These are phyloP conservation scores for Canavalia gladiata DNA, from an alignment of 306 rosid species.

Conservation along the genomic window DNA sequence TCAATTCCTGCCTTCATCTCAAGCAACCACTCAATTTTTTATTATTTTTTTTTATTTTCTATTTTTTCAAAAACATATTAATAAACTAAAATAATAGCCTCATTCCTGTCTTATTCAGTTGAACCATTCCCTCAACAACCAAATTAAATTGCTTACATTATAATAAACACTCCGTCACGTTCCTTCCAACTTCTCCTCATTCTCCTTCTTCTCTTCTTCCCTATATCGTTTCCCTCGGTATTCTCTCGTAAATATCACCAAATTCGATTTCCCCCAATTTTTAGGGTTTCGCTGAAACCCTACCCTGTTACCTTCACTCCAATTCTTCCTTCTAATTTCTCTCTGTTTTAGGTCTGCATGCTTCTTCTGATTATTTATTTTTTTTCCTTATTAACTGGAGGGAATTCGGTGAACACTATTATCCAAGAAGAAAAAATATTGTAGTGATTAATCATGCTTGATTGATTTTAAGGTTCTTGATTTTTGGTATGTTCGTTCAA, in stretches of 20 bases:
- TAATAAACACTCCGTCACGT: constrained; percentile 44
- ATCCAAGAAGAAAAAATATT: neutral
- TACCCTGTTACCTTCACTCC: neutral
- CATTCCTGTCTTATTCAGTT: constrained; percentile 6
- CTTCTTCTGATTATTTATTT: constrained; percentile 30
- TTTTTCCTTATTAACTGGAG: neutral
- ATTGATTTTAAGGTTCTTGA: neutral
- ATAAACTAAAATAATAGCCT: constrained; percentile 13
- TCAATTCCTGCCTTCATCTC: neutral
- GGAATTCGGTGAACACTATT: neutral
- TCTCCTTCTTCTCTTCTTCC: constrained; percentile 31
- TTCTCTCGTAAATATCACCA: constrained; percentile 15
- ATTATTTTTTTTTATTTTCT: too few relatives aligned
- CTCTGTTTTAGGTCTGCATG: constrained; percentile 59
- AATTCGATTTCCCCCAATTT: constrained; percentile 42
- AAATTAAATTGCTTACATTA: neutral
- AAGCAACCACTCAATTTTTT: constrained; percentile 19
- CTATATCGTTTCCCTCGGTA: neutral
- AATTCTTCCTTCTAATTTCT: neutral
- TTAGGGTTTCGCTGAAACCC: constrained; percentile 59
- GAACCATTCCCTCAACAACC: constrained; percentile 43
- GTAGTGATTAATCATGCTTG: neutral
- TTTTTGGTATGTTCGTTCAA: neutral
- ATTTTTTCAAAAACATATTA: neutral
- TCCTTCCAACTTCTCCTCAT: constrained; percentile 21